Evolutionary conservation across 2,329 filamentous ascomycete genomes (phyloP).

Genomic region (Curvularia eragrostidis): DNA sequence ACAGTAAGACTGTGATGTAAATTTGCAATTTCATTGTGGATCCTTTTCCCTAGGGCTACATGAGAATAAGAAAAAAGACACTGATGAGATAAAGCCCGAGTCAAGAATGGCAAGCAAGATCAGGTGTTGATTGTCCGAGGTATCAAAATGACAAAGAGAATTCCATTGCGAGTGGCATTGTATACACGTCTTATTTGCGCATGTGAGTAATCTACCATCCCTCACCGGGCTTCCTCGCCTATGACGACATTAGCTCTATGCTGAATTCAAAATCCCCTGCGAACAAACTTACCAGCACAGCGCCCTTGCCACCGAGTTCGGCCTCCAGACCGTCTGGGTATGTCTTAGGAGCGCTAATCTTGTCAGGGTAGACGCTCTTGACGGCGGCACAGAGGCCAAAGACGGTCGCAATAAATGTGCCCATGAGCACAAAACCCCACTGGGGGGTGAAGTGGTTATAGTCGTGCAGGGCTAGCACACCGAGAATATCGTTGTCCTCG

Average conservation of each 20-base stretch:
- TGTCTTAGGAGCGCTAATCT: conserved; percentile 53
- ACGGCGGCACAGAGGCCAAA: conserved; percentile 51
- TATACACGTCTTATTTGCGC: conserved; percentile 6
- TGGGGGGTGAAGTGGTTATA: conserved; percentile 83
- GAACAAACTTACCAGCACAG: conserved; percentile 48
- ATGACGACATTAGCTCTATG: conserved; percentile 11
- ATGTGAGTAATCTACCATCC: conserved; percentile 21
- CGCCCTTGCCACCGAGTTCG: conserved; percentile 57
- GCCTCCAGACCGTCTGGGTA: conserved; percentile 57
- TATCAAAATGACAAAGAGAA: conserved; percentile 12
- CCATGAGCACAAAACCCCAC: conserved; percentile 69
- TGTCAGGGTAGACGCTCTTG: conserved; percentile 55
- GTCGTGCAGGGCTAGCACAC: conserved; percentile 85
- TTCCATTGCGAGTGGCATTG: conserved; percentile 14
- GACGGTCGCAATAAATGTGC: conserved; percentile 53
- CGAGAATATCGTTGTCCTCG: conserved; percentile 93
- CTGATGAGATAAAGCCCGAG: background rate
- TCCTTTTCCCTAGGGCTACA: too few species aligned
- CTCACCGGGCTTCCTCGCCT: conserved; percentile 36
- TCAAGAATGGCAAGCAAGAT: background rate
- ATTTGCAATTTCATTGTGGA: too few species aligned
- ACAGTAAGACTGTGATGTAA: background rate
- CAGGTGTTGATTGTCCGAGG: background rate
- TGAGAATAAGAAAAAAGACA: background rate
- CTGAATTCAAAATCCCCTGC: background rate